These are phyloP conservation scores for Phytophthora citrophthora DNA, from an alignment of 352 stramenopile species.

Conservation along the genomic window DNA sequence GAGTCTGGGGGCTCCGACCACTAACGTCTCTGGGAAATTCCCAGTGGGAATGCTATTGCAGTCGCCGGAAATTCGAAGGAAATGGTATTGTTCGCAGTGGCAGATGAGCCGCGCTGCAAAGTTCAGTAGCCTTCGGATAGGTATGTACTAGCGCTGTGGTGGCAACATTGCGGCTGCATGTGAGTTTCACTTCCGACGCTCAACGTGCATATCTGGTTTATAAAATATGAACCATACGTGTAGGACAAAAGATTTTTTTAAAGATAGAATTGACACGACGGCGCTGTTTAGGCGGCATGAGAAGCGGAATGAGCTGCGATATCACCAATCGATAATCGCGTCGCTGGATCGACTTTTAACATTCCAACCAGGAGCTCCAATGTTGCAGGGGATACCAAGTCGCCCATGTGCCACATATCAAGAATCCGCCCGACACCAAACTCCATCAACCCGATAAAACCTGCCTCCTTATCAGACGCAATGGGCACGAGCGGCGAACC, in stretches of 20 bases:
- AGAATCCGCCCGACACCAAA: constrained; percentile 34
- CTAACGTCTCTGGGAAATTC: background rate
- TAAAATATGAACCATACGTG: too few relatives aligned
- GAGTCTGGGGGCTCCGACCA: background rate
- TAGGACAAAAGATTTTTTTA: too few relatives aligned
- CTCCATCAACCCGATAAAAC: constrained; percentile 32
- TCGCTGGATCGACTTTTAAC: background rate
- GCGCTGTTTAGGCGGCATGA: background rate
- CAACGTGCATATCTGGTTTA: too few relatives aligned
- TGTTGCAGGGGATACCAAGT: background rate
- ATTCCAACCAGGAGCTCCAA: background rate
- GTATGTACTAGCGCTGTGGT: too few relatives aligned
- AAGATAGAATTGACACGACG: too few relatives aligned
- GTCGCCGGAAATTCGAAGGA: background rate
- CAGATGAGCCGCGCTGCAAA: background rate
- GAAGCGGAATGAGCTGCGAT: background rate
- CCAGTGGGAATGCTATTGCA: background rate
- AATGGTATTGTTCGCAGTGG: background rate
- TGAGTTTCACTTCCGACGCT: too few relatives aligned
- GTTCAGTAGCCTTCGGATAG: too few relatives aligned
- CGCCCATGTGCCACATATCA: background rate
- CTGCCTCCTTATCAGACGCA: constrained; percentile 37
- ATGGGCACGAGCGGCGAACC: constrained; percentile 46
- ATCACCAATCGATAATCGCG: background rate
- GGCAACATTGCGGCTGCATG: too few relatives aligned